Evolutionary conservation across 306 rosid genomes (phyloP).

Genomic region (Vigna trinervia): DNA sequence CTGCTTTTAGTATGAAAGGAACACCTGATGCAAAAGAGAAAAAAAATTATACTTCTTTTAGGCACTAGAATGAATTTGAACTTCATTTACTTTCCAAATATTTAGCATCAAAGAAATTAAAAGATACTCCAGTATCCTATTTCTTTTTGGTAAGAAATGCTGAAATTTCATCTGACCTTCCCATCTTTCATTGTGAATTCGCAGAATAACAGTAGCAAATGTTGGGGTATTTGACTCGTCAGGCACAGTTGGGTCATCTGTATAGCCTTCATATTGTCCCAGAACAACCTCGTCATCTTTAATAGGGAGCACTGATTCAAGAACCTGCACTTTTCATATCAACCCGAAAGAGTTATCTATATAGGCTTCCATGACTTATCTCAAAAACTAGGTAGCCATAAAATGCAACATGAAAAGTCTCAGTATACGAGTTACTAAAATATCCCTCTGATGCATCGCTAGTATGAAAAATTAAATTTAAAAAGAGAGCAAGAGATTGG

Average conservation of each 20-base stretch:
- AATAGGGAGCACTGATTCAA: slow-evolving; percentile 83
- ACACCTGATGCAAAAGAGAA: slow-evolving; percentile 59
- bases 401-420: slow-evolving; percentile 14
- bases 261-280: slow-evolving; percentile 92
- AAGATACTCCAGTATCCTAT: background rate
- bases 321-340: slow-evolving; percentile 64
- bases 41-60: background rate
- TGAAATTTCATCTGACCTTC: slow-evolving; percentile 57
- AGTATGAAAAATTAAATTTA: background rate
- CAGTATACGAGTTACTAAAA: background rate
- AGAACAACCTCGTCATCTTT: slow-evolving; percentile 84
- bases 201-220: slow-evolving; percentile 78
- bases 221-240: slow-evolving; percentile 88
- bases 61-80: background rate
- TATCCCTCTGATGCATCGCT: slow-evolving; percentile 12
- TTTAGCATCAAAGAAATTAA: slow-evolving; percentile 7
- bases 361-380: slow-evolving; percentile 25
- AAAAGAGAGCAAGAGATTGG: background rate
- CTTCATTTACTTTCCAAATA: slow-evolving; percentile 6
- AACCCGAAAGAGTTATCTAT: slow-evolving; percentile 18
- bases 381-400: slow-evolving; percentile 30
- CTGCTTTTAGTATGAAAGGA: slow-evolving; percentile 87
- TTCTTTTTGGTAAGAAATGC: slow-evolving; percentile 1
- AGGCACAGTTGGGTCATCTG: slow-evolving; percentile 90
- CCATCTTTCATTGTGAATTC: slow-evolving; percentile 94